Base-by-base conservation (phyloP, 2,329 filamentous ascomycete genomes). In the Colletotrichum coccodes region DNA sequence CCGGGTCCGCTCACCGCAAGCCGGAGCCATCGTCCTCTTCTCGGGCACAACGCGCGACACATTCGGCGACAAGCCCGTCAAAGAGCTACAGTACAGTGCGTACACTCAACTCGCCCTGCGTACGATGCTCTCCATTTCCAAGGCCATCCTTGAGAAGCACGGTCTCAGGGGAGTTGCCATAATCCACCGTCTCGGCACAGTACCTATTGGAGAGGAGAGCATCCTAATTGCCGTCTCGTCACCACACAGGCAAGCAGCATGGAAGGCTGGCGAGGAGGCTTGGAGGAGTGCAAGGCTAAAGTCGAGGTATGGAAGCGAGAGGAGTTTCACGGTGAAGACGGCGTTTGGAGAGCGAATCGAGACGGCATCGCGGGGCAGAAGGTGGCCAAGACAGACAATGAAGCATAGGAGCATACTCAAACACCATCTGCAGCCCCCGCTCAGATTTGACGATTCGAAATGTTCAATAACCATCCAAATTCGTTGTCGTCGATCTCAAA, bases 221-320 rank as follows among this genome's bases (percentile, higher is more conserved):
- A 95, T 99, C 70, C 82, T 97, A 63, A 94, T 98, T 74, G 93
- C 94, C 1, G 92, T 98, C 4, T 94, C 93, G 49, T 87, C 93
- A 32, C 90, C 92, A 40, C 96, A 98, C 82, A 86, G 96, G 8
- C 88, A 92, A 73, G 93, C 92, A 16, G 95, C 94, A 6, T 99
- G 95, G 95, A 83, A 84, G 74, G 95, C 92, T 0, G 95, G 93
- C 0, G 95, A 98, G 82, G 94, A 97, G 81, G 92, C 94, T 82
- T 98, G 67, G 95, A 98, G 82, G 84, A 89, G 77, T 94, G 93
- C 76, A 99, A 98, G 83, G 89, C 88, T 63, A 90, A 86, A 72
- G 94, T 94, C n/a, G 96, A 99, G 83, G 91, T 99, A 47, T 98
- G 95, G 95, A 98, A 98, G 82, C 85, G 90, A 72, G 95, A 98